Percentiles rank a stretch among this genome's conserved stretches.
phyloP scores from a whole-genome alignment of 2,329 filamentous ascomycete species.

The Apiospora saccharicola region DNA sequence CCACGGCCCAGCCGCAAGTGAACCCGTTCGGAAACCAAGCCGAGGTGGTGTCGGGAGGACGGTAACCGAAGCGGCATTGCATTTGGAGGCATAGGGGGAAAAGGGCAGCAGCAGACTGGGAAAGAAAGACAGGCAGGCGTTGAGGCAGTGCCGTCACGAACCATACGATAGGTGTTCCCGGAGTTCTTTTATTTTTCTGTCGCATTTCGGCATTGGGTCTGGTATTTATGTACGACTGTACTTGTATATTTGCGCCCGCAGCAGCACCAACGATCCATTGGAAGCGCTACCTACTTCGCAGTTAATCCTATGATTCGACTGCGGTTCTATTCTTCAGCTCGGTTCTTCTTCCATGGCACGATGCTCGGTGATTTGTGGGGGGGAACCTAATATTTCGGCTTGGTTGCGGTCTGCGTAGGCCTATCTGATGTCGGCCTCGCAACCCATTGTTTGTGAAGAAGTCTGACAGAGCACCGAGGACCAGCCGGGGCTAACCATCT shows the following conservation, averaged over 20 bases:
- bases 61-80: not conserved
- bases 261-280: not conserved
- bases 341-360: not conserved
- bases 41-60: constrained; percentile 18
- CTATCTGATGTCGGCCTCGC: not conserved
- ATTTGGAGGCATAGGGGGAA: not conserved
- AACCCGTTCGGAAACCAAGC: constrained; percentile 22
- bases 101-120: not conserved
- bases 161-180: constrained; percentile 11
- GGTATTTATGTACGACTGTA: not conserved
- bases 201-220: not conserved
- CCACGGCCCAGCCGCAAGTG: constrained; percentile 22
- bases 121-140: not conserved
- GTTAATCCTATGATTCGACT: not conserved
- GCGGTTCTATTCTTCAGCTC: not conserved
- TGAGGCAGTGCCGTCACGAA: constrained; percentile 20
- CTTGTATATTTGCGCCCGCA: constrained; percentile 12
- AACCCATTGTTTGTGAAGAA: not conserved
- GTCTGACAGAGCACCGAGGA: not conserved
- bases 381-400: not conserved
- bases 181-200: constrained; percentile 9
- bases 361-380: not conserved
- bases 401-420: not conserved
- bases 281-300: not conserved
- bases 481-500: not conserved